These are phyloP conservation scores for Starmerella lactis-condensi DNA, from an alignment of 805 yeast genomes.

Conservation along the genomic window DNA sequence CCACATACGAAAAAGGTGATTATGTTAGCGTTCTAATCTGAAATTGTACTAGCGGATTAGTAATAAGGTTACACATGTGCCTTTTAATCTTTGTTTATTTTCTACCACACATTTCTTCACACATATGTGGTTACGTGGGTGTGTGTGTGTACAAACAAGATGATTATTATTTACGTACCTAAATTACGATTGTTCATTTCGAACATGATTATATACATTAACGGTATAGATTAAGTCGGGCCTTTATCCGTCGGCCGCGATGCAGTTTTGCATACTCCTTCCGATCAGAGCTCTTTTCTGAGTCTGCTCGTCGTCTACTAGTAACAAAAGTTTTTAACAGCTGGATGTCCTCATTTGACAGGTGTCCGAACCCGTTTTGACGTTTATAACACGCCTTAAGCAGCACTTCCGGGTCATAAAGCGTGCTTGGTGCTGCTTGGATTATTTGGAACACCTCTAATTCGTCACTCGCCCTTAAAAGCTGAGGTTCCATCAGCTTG, in stretches of 20 bases:
- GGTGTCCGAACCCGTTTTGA: conserved; percentile 49
- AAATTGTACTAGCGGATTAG: no score
- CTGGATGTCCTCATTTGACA: conserved; percentile 66
- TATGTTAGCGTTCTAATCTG: no score
- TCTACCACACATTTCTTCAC: no score
- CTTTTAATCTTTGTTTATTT: no score
- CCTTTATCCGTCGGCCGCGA: conserved; percentile 18
- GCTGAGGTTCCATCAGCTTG: conserved; percentile 51
- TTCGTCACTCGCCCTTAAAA: conserved; percentile 28
- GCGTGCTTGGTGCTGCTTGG: conserved; percentile 49
- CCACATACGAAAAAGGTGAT: no score
- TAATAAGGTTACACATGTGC: no score
- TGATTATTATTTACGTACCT: no score
- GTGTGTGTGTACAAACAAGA: no score
- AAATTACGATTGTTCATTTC: no score
- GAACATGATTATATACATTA: no score
- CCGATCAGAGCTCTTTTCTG: conserved; percentile 14
- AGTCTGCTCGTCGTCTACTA: conserved; percentile 22
- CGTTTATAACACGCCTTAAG: conserved; percentile 62
- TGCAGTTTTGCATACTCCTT: conserved; percentile 17
- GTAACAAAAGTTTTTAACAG: conserved; percentile 64
- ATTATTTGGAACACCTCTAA: conserved; percentile 65
- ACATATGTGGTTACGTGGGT: no score
- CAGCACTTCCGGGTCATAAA: conserved; percentile 42
- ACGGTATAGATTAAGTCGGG: conserved; percentile 15